These are phyloP conservation scores for Penicillium sp. DNA, from an alignment of 2,329 filamentous ascomycete species.

Conservation along the genomic window DNA sequence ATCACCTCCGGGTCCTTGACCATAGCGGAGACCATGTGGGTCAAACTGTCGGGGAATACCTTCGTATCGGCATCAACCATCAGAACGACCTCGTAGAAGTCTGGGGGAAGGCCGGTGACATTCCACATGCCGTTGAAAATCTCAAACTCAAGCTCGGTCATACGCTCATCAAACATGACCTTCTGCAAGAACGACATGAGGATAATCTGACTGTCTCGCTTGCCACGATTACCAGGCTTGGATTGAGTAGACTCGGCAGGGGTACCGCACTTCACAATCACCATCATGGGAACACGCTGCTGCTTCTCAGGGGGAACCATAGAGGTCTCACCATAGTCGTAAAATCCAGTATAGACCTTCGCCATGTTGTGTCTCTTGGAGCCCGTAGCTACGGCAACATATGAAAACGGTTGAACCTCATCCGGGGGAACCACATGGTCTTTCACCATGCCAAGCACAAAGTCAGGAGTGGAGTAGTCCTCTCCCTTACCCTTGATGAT, in stretches of 20 bases:
- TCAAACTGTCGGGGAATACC: constrained; percentile 96
- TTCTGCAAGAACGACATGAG: constrained; percentile 99
- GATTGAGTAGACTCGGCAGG: constrained; percentile 76
- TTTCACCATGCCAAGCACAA: constrained; percentile 89
- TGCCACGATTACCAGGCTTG: constrained; percentile 96
- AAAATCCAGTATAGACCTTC: constrained; percentile 96
- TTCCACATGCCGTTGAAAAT: constrained; percentile 99
- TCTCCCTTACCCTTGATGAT: constrained; percentile 97
- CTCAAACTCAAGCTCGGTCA: constrained; percentile 98
- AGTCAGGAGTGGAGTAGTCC: constrained; percentile 80
- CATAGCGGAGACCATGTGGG: constrained; percentile 99
- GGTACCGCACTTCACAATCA: constrained; percentile 93
- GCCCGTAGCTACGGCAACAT: constrained; percentile 92
- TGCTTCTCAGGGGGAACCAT: constrained; percentile 81
- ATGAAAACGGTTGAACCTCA: constrained; percentile 87
- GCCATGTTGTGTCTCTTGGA: constrained; percentile 99
- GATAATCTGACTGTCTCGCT: constrained; percentile 98
- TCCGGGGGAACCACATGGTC: constrained; percentile 78
- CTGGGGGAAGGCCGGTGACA: constrained; percentile 94
- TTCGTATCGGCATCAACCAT: constrained; percentile 99
- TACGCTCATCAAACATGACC: constrained; percentile 99
- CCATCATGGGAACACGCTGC: constrained; percentile 96
- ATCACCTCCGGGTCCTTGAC: constrained; percentile 99
- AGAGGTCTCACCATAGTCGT: constrained; percentile 86
- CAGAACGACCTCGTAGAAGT: constrained; percentile 96